Conservation (phyloP, 1,139 yeast species). For the Candida freyschussii region DNA sequence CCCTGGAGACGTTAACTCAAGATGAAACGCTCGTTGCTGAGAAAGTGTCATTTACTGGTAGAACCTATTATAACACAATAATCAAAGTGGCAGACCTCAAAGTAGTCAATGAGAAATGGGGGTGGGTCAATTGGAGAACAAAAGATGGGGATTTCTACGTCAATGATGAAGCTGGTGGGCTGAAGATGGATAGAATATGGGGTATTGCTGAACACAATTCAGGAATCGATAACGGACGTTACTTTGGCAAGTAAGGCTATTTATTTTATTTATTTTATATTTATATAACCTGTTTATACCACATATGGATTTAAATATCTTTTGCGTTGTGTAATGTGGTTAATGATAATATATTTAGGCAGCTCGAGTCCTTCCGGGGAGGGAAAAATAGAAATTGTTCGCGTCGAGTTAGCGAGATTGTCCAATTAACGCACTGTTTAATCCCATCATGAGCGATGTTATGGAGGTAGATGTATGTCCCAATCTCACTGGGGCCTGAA, state of each 20-base stretch:
- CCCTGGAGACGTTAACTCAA: slow-evolving; percentile 51
- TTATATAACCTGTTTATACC: slow-evolving; percentile 1
- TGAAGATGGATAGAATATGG: slow-evolving; percentile 82
- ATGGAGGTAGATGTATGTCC: slow-evolving; percentile 17
- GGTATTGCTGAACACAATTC: slow-evolving; percentile 61
- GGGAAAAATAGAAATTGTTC: no score
- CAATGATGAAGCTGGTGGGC: slow-evolving; percentile 72
- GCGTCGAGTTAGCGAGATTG: no score
- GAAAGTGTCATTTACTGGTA: slow-evolving; percentile 62
- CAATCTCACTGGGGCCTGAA: slow-evolving; percentile 1
- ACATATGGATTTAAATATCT: no score
- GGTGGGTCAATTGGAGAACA: slow-evolving; percentile 49
- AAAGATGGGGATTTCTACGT: slow-evolving; percentile 45
- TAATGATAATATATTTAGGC: no score
- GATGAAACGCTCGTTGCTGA: slow-evolving; percentile 70
- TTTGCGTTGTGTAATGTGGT: no score
- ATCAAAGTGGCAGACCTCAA: slow-evolving; percentile 22
- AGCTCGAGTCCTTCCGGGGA: no score
- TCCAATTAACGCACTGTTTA: no score
- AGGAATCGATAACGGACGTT: slow-evolving; percentile 59
- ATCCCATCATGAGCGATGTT: slow-evolving; percentile 2
- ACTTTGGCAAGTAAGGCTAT: slow-evolving; percentile 8
- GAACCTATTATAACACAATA: slow-evolving; percentile 53
- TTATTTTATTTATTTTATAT: slow-evolving; percentile 2
- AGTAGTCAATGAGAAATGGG: slow-evolving; percentile 1